These are phyloP conservation scores for Melampsora larici-populina DNA, from an alignment of 1,284 basidiomycete species.

Conservation along the genomic window DNA sequence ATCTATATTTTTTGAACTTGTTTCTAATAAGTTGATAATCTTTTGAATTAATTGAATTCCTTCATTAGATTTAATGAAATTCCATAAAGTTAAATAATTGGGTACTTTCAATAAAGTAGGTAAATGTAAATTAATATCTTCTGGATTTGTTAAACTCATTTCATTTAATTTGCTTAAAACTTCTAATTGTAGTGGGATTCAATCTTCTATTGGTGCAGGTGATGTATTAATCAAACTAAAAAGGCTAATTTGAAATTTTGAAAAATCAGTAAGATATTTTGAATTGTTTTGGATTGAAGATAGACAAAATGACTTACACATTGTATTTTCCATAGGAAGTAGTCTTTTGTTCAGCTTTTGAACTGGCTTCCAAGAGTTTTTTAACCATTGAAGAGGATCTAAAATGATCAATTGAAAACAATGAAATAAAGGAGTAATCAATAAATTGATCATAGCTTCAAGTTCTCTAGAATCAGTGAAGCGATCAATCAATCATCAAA, in stretches of 20 bases:
- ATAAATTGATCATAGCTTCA: conserved; percentile 36
- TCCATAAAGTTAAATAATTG: conserved; percentile 32
- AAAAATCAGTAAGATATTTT: too few relatives aligned
- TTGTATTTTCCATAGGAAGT: conserved; percentile 42
- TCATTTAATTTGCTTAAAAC: conserved; percentile 31
- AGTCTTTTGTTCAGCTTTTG: conserved; percentile 31
- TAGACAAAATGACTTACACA: conserved; percentile 7
- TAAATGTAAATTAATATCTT: conserved; percentile 31
- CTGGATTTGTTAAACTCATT: conserved; percentile 16
- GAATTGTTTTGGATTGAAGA: not conserved
- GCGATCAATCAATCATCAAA: too few relatives aligned
- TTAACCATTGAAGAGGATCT: conserved; percentile 8
- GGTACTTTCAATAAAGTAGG: conserved; percentile 29
- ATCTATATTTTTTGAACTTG: conserved; percentile 26
- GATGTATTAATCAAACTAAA: conserved; percentile 24
- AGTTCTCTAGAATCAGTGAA: too few relatives aligned
- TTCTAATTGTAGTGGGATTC: conserved; percentile 21
- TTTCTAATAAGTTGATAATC: conserved; percentile 21
- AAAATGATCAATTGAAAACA: conserved; percentile 13
- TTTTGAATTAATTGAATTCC: conserved; percentile 18
- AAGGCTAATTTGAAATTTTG: too few relatives aligned
- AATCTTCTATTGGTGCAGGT: conserved; percentile 9
- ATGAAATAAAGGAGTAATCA: conserved; percentile 34
- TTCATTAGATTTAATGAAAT: conserved; percentile 1
- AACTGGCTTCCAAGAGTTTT: conserved; percentile 35